Percentiles rank a stretch among this genome's conserved stretches.
Conservation (phyloP, 768 basidiomycete species). For the Favolaschia claudopus region DNA sequence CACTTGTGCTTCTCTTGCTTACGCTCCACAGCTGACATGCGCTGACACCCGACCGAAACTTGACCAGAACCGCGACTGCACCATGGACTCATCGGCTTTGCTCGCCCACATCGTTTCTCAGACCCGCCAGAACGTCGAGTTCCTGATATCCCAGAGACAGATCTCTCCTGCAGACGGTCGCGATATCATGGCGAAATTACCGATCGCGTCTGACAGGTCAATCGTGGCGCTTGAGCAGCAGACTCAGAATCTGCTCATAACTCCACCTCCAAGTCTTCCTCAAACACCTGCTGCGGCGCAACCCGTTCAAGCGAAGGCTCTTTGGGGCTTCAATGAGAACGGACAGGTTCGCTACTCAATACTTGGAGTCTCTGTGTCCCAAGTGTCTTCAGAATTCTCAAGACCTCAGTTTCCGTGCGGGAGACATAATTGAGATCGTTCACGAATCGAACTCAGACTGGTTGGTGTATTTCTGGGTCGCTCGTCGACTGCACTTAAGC, state of each 20-base stretch:
- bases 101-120: conserved; percentile 62
- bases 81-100: conserved; percentile 39
- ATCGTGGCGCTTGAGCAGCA: conserved; percentile 17
- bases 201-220: conserved; percentile 25
- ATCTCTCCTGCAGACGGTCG: conserved; percentile 54
- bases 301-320: conserved; percentile 53
- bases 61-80: background rate
- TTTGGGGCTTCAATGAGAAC: conserved; percentile 73
- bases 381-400: conserved; percentile 60
- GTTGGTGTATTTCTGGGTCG: conserved; percentile 33
- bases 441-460: conserved; percentile 82
- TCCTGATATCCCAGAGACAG: conserved; percentile 58
- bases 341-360: conserved; percentile 44
- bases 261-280: conserved; percentile 3
- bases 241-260: conserved; percentile 18
- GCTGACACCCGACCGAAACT: no score
- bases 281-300: conserved; percentile 10
- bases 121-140: conserved; percentile 62
- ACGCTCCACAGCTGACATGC: background rate
- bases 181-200: conserved; percentile 55
- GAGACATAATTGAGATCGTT: conserved; percentile 77
- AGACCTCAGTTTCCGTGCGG: conserved; percentile 76
- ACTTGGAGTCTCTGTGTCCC: background rate
- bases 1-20: background rate
- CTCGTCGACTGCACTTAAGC: background rate